Conservation (phyloP, 139 green algal genomes). For the Chlorella vulgaris region DNA sequence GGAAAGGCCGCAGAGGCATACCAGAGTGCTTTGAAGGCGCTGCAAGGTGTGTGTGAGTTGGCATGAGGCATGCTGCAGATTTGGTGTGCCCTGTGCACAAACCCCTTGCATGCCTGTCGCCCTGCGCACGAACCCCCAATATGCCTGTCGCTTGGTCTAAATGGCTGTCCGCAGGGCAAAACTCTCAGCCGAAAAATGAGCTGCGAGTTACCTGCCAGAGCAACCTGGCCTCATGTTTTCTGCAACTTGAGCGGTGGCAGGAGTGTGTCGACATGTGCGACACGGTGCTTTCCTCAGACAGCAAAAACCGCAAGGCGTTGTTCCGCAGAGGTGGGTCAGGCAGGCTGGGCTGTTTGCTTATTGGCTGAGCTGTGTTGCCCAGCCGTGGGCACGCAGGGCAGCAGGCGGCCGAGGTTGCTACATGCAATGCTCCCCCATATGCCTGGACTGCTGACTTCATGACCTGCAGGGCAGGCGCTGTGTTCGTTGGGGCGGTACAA, state of each 20-base stretch:
- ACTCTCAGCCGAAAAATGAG: not conserved
- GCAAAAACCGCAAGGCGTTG: constrained; percentile 52
- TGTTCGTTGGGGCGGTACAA: constrained; percentile 9
- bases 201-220: constrained; percentile 42
- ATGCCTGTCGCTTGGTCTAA: not conserved
- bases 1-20: constrained; percentile 48
- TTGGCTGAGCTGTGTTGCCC: not conserved
- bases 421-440: not conserved
- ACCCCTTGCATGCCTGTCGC: no score
- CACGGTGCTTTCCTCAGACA: constrained; percentile 40
- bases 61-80: no score
- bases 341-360: not conserved
- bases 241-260: constrained; percentile 40
- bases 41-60: constrained; percentile 26
- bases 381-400: not conserved
- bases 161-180: not conserved
- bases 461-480: constrained; percentile 31
- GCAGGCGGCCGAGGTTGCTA: not conserved
- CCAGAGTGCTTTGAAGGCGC: constrained; percentile 31
- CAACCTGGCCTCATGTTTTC: constrained; percentile 50
- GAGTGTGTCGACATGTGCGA: constrained; percentile 14
- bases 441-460: not conserved
- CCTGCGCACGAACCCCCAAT: no score
- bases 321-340: constrained; percentile 45
- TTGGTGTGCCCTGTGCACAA: no score